phyloP scores from a whole-genome alignment of 164 flowering plant species.

The Buxus sempervirens region DNA sequence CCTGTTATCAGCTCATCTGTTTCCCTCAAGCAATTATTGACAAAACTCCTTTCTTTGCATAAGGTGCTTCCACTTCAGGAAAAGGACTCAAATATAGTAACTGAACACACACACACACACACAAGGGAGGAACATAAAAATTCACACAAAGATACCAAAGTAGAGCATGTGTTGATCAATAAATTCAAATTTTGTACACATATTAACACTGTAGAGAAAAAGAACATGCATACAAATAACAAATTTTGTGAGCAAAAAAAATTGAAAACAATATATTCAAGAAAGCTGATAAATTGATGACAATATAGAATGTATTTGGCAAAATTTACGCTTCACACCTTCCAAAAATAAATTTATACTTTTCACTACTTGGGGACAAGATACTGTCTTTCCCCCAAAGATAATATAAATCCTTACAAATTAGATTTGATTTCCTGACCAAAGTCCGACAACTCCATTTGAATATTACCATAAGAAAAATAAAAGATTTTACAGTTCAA shows the following conservation, averaged over 20 bases:
- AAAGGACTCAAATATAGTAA: constrained; percentile 9
- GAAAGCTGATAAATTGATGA: background rate
- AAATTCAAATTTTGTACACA: background rate
- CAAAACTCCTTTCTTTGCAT: constrained; percentile 17
- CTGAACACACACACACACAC: no score
- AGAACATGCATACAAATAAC: background rate
- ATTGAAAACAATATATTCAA: background rate
- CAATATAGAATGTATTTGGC: no score
- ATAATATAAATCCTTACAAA: no score
- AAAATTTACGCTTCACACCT: no score
- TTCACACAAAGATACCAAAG: background rate
- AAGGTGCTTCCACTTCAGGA: constrained; percentile 13
- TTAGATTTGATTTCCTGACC: no score
- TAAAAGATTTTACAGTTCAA: no score
- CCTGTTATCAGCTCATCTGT: constrained; percentile 16
- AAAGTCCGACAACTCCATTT: no score
- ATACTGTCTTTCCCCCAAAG: no score
- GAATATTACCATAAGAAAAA: no score
- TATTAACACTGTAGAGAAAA: background rate
- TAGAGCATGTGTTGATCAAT: background rate
- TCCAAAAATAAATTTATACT: no score
- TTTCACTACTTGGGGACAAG: no score
- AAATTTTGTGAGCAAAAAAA: background rate
- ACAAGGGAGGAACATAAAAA: background rate
- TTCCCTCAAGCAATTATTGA: constrained; percentile 18